These are phyloP conservation scores for Candida sakaeoensis DNA, from an alignment of 805 yeast genomes.

Conservation along the genomic window DNA sequence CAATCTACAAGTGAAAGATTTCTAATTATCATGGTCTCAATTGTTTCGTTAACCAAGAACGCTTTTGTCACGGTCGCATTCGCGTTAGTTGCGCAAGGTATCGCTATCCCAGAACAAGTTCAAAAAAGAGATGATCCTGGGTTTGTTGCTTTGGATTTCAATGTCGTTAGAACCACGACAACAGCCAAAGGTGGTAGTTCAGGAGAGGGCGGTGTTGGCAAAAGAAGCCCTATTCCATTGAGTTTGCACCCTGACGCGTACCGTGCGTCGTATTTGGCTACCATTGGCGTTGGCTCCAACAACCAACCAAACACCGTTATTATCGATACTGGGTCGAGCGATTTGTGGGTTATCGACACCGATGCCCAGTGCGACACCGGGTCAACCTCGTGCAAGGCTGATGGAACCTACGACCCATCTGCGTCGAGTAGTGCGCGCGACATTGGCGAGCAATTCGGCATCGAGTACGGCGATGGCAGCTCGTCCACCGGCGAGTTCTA, in stretches of 20 bases:
- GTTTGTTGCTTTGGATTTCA: slow-evolving; percentile 9
- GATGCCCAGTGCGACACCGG: slow-evolving; percentile 18
- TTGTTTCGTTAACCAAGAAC: slow-evolving; percentile 6
- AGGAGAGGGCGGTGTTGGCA: neutral
- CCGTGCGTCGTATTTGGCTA: slow-evolving; percentile 1
- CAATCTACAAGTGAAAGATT: too few relatives aligned
- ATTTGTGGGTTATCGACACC: slow-evolving; percentile 25
- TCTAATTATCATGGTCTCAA: slow-evolving; percentile 8
- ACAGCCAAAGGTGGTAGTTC: too few relatives aligned
- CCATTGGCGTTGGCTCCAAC: slow-evolving; percentile 13
- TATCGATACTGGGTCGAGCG: slow-evolving; percentile 26
- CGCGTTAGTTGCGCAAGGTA: slow-evolving; percentile 9
- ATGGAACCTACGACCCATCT: slow-evolving; percentile 15
- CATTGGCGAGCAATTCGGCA: slow-evolving; percentile 8
- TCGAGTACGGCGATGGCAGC: slow-evolving; percentile 12
- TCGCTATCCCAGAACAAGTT: slow-evolving; percentile 8
- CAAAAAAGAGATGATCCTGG: slow-evolving; percentile 8
- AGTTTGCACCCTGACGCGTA: slow-evolving; percentile 1
- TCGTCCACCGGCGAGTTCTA: slow-evolving; percentile 14
- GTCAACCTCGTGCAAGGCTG: slow-evolving; percentile 7
- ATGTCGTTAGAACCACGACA: slow-evolving; percentile 3
- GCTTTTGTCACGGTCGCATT: slow-evolving; percentile 7
- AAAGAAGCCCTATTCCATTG: neutral
- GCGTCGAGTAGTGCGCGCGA: slow-evolving; percentile 7
- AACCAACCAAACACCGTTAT: slow-evolving; percentile 16